Base-by-base conservation (phyloP, 2,329 filamentous ascomycete species). In the Fonsecaea erecta region DNA sequence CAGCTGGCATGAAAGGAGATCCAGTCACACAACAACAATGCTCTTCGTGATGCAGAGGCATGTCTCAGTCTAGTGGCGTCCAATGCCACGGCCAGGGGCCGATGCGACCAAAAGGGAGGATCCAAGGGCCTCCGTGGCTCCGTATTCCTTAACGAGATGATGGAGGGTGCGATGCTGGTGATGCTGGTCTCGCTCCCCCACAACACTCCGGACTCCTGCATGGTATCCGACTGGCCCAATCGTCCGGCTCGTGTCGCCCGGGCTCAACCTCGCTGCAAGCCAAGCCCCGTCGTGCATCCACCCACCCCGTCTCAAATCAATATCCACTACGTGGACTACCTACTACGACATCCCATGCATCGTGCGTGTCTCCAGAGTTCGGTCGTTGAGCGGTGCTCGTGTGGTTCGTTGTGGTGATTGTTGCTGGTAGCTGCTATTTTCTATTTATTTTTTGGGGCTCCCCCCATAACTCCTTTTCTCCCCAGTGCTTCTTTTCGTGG, bases 181-280 rank as follows among this genome's bases (percentile, higher is more conserved):
- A 43, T 61, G 59, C 59, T 37, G n/a, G 46, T 48, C 35, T 40
- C n/a, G n/a, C 14, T 51, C 26, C 59, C 30, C 59, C 59, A 62
- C 59, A 62, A 37, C 48, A n/a, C 60, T 62, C 60, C 60, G 52
- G 60, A 62, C 52, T 62, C 53, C 35, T 62, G 34, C 21, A 14
- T n/a, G 40, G 14, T 18, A 53, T 46, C 59, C 59, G 59, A 55
- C 32, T 55, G 60, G 52, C 55, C 32, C 60, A 37, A 46, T 28
- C n/a, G 24, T 28, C 12, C 52, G n/a, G n/a, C 34, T 28, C 30
- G 24, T 14, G 28, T 34, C 26, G 5, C 30, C n/a, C 18, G 52
- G 30, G n/a, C 16, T 32, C 26, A 26, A 18, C 43, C 40, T 37
- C 30, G 18, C 21, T 48, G 4, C 43, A 48, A n/a, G 2, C 40